Conservation (phyloP, 2,329 filamentous ascomycete genomes). For the Tolypocladium cylindrosporum region DNA sequence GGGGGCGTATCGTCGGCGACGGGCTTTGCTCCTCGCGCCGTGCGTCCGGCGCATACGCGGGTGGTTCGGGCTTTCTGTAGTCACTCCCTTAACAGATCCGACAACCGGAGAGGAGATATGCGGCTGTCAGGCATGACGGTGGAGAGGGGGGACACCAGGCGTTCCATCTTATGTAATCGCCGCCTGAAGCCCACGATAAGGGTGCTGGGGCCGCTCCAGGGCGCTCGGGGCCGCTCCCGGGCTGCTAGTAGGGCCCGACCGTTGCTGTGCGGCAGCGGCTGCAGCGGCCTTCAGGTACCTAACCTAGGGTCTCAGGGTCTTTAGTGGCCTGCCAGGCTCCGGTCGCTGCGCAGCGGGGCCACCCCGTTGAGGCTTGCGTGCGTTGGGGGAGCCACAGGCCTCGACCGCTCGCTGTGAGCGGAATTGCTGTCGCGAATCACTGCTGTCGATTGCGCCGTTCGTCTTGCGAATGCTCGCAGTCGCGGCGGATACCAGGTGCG, state of each 20-base stretch:
- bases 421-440: background rate
- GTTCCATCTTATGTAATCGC: constrained; percentile 1
- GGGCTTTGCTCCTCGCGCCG: too few relatives aligned
- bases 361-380: background rate
- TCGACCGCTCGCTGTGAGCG: background rate
- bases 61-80: too few relatives aligned
- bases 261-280: background rate
- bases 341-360: background rate
- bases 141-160: background rate
- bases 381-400: background rate
- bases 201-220: background rate
- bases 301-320: background rate
- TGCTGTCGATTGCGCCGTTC: background rate
- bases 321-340: background rate
- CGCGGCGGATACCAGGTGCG: background rate
- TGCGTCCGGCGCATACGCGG: too few relatives aligned
- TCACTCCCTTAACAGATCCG: too few relatives aligned
- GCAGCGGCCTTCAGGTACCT: too few relatives aligned
- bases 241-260: background rate
- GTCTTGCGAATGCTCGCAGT: background rate
- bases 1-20: too few relatives aligned
- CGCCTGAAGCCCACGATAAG: background rate
- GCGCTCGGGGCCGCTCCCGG: background rate
- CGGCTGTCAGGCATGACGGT: background rate
- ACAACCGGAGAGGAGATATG: background rate